Percentiles rank a stretch among this genome's conserved stretches.
Evolutionary conservation across 768 basidiomycete genomes (phyloP).

Genomic region (Boletus rex-veris): DNA sequence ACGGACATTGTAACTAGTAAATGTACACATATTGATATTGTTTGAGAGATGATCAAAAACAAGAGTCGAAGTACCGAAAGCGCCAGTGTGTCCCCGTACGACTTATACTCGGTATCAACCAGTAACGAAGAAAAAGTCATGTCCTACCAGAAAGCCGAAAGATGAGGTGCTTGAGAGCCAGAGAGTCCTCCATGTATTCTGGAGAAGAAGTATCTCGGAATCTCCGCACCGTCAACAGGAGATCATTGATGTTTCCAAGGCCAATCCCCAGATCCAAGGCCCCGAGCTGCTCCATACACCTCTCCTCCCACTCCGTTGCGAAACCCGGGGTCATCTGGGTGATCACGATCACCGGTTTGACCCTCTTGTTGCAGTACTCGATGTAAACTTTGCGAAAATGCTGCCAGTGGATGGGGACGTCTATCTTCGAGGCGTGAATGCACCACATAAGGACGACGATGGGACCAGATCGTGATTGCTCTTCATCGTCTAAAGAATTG

Average conservation of each 20-base stretch:
- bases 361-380: slow-evolving; percentile 23
- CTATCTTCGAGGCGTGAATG: slow-evolving; percentile 30
- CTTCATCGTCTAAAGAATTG: slow-evolving; percentile 6
- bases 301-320: slow-evolving; percentile 15
- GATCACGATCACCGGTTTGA: slow-evolving; percentile 25
- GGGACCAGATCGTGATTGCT: slow-evolving; percentile 3
- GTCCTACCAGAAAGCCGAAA: slow-evolving; percentile 11
- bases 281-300: slow-evolving; percentile 17
- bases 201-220: slow-evolving; percentile 11
- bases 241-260: neutral
- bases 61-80: neutral
- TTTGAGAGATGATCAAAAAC: neutral
- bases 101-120: neutral
- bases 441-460: slow-evolving; percentile 26
- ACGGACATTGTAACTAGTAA: neutral
- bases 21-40: neutral
- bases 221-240: slow-evolving; percentile 17
- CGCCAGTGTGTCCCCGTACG: neutral
- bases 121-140: neutral
- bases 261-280: slow-evolving; percentile 7
- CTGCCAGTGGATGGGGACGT: slow-evolving; percentile 23
- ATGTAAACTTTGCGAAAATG: slow-evolving; percentile 27
- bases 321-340: slow-evolving; percentile 22
- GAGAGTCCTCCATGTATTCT: slow-evolving; percentile 20
- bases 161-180: slow-evolving; percentile 15